Conservation (phyloP, 345 rosid species). For the Syzygium grande region DNA sequence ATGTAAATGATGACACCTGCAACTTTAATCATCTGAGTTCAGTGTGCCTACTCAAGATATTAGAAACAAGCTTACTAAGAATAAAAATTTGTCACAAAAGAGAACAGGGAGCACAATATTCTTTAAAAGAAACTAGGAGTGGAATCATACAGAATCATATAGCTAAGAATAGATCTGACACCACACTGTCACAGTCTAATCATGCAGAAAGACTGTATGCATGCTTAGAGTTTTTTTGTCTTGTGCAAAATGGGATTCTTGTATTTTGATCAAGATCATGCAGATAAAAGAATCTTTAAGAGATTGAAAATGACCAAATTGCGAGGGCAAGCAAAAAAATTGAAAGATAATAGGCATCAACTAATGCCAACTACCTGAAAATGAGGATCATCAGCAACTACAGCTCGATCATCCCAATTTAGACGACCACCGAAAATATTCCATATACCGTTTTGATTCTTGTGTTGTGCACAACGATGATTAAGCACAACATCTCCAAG, state of each 20-base stretch:
- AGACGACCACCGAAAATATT: constrained; percentile 88
- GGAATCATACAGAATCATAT: not conserved
- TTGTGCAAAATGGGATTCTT: not conserved
- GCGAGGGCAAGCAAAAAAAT: not conserved
- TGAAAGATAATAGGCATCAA: not conserved
- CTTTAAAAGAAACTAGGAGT: not conserved
- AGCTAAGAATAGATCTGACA: not conserved
- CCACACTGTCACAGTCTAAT: not conserved
- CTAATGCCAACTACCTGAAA: constrained; percentile 54
- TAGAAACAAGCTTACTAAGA: not conserved
- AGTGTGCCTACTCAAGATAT: not conserved
- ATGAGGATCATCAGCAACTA: constrained; percentile 96
- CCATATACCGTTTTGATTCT: constrained; percentile 90
- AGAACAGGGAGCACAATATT: not conserved
- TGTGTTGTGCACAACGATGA: constrained; percentile 88
- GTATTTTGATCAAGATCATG: not conserved
- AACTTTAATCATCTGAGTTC: not conserved
- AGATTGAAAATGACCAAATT: not conserved
- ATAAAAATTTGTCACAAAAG: not conserved
- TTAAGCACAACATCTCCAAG: constrained; percentile 94
- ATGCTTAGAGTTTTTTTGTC: not conserved
- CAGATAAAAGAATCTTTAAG: not conserved
- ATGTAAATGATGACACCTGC: not conserved
- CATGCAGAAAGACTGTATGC: not conserved
- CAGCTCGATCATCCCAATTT: constrained; percentile 91